Percentiles rank a stretch among this genome's conserved stretches.
Conservation (phyloP, 164 flowering plant genomes). For the Taxillus chinensis region DNA sequence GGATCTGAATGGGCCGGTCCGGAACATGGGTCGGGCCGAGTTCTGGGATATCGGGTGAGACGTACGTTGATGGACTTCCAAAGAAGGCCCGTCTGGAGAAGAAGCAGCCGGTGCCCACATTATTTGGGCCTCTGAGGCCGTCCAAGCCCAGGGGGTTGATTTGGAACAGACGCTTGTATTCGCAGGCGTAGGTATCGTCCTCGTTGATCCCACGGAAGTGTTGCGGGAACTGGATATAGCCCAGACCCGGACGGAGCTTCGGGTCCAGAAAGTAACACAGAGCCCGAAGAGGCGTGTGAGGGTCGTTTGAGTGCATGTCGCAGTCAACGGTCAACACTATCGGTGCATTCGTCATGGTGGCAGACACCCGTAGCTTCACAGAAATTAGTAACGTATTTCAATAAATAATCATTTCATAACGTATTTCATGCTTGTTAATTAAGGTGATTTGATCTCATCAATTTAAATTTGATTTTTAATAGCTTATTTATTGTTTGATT, state of each 20-base stretch:
- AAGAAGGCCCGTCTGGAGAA: constrained; percentile 40
- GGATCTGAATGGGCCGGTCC: constrained; percentile 15
- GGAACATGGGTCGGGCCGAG: constrained; percentile 15
- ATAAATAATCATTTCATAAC: too few relatives aligned
- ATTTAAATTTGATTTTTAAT: too few relatives aligned
- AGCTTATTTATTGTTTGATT: too few relatives aligned
- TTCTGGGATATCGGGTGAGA: constrained; percentile 20
- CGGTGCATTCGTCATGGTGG: constrained; percentile 55
- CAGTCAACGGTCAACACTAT: constrained; percentile 47
- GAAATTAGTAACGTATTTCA: background rate
- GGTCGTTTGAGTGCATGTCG: constrained; percentile 64
- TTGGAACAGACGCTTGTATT: constrained; percentile 19
- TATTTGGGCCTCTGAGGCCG: constrained; percentile 37
- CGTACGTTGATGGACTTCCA: constrained; percentile 27
- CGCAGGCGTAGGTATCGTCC: constrained; percentile 37
- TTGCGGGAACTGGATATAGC: constrained; percentile 60
- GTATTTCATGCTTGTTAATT: too few relatives aligned
- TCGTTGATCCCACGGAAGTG: constrained; percentile 32
- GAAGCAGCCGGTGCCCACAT: constrained; percentile 58
- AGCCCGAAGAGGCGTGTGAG: constrained; percentile 32
- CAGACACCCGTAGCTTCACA: constrained; percentile 50
- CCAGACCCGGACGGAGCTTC: constrained; percentile 14
- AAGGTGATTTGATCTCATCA: too few relatives aligned
- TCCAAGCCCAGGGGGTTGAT: constrained; percentile 49
- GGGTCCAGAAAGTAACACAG: constrained; percentile 47